Conservation (phyloP, 164 flowering plant species). For the Litsea cubeba region DNA sequence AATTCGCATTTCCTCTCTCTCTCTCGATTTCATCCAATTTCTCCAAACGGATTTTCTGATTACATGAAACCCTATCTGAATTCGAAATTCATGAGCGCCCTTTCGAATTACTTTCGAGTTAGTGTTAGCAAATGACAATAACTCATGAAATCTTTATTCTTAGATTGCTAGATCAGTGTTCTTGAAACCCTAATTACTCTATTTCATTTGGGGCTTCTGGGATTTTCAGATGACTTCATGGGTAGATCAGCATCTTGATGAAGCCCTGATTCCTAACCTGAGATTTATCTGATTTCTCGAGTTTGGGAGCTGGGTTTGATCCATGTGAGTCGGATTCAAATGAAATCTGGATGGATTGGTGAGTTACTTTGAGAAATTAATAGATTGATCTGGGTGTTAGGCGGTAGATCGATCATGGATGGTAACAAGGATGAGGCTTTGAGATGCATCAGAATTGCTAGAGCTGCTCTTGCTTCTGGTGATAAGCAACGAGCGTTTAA, state of each 20-base stretch:
- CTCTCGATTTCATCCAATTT: no score
- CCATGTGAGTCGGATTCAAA: neutral
- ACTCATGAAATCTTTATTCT: neutral
- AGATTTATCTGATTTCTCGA: neutral
- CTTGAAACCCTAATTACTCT: neutral
- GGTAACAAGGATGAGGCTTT: conserved; percentile 93
- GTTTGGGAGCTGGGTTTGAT: neutral
- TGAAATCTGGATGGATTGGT: neutral
- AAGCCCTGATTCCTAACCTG: no score
- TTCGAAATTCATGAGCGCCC: no score
- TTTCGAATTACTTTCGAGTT: no score
- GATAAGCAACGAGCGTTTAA: conserved; percentile 70
- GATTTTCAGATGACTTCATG: neutral
- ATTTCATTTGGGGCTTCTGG: neutral
- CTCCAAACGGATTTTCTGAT: no score
- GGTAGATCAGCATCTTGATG: neutral
- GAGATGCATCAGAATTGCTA: conserved; percentile 64
- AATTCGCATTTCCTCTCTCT: no score
- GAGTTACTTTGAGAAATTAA: neutral
- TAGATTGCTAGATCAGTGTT: neutral
- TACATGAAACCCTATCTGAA: no score
- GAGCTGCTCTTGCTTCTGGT: conserved; percentile 69
- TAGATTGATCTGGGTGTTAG: neutral
- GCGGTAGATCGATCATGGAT: conserved; percentile 45
- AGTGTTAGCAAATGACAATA: no score